These are phyloP conservation scores for Cruciata laevipes DNA, from an alignment of 257 asterid genomes.

Conservation along the genomic window DNA sequence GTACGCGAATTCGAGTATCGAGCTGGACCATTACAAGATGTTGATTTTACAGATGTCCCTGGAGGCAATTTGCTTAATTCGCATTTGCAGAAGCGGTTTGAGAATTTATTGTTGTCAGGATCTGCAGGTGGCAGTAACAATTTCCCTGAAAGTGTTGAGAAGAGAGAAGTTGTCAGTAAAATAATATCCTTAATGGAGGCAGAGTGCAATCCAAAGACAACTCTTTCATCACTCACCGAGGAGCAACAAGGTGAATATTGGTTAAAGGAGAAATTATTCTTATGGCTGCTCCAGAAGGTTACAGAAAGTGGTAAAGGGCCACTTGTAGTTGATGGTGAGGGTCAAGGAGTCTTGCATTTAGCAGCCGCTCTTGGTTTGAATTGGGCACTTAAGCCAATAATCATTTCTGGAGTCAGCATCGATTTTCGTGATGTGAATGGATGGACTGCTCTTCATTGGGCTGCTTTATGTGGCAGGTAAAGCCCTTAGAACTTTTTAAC, in stretches of 20 bases:
- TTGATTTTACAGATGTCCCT: conserved; percentile 20
- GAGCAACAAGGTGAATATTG: conserved; percentile 44
- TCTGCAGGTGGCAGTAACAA: conserved; percentile 25
- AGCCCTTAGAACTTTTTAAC: conserved; percentile 8
- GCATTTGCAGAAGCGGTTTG: conserved; percentile 57
- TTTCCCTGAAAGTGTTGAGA: conserved; percentile 29
- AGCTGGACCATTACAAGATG: conserved; percentile 26
- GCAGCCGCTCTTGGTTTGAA: conserved; percentile 94
- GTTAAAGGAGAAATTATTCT: conserved; percentile 56
- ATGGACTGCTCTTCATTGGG: conserved; percentile 99
- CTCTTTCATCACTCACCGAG: conserved; percentile 31
- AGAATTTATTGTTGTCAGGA: conserved; percentile 35
- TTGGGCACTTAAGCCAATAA: conserved; percentile 78
- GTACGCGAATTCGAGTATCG: conserved; percentile 73
- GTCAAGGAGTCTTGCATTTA: conserved; percentile 88
- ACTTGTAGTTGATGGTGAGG: conserved; percentile 50
- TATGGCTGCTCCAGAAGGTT: conserved; percentile 63
- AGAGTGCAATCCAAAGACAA: conserved; percentile 37
- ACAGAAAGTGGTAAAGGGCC: conserved; percentile 58
- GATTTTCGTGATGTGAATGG: conserved; percentile 95
- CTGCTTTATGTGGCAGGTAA: conserved; percentile 89
- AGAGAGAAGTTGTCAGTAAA: conserved; percentile 27
- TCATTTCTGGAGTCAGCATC: conserved; percentile 58
- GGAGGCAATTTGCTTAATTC: conserved; percentile 28
- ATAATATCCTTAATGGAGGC: conserved; percentile 53